A percentile compares a stretch with the other conserved stretches of the same genome.
Conservation (phyloP, 768 basidiomycete species). For the Gloeopeniophorella convolvens region DNA sequence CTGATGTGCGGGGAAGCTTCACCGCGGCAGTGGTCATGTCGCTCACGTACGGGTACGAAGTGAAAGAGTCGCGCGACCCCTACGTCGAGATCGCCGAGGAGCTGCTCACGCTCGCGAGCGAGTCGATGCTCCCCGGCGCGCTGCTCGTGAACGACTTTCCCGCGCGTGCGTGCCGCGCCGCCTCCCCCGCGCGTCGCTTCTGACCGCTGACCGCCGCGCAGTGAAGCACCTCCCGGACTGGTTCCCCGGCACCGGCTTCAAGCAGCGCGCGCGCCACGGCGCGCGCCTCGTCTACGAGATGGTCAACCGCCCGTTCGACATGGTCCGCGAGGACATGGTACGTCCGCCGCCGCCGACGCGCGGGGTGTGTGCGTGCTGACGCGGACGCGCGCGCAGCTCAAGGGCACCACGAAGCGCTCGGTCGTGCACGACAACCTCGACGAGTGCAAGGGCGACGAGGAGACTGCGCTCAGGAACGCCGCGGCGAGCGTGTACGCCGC, state of each 20-base stretch:
- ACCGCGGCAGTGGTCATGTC: slow-evolving; percentile 7
- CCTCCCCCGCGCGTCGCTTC: neutral
- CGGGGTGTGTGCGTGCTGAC: neutral
- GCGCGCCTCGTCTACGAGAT: slow-evolving; percentile 4
- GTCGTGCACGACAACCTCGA: slow-evolving; percentile 9
- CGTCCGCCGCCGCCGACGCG: neutral
- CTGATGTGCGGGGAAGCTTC: neutral
- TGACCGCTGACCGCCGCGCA: neutral
- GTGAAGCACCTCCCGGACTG: slow-evolving; percentile 8
- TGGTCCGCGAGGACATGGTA: slow-evolving; percentile 10
- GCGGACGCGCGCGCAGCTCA: neutral
- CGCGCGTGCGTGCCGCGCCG: neutral
- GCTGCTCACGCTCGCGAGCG: slow-evolving; percentile 1
- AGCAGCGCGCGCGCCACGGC: slow-evolving; percentile 1
- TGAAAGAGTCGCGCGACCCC: slow-evolving; percentile 5
- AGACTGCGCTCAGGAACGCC: slow-evolving; percentile 1
- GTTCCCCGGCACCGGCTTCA: slow-evolving; percentile 11
- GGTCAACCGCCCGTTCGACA: slow-evolving; percentile 8
- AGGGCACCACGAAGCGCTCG: slow-evolving; percentile 10
- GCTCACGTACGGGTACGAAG: slow-evolving; percentile 9
- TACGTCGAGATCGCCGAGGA: slow-evolving; percentile 7
- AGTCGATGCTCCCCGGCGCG: slow-evolving; percentile 3
- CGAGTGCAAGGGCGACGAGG: slow-evolving; percentile 1
- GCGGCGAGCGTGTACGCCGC: slow-evolving; percentile 11
- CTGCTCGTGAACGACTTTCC: slow-evolving; percentile 5